Base-by-base conservation (phyloP, 306 rosid genomes). In the Alnus rubra region DNA sequence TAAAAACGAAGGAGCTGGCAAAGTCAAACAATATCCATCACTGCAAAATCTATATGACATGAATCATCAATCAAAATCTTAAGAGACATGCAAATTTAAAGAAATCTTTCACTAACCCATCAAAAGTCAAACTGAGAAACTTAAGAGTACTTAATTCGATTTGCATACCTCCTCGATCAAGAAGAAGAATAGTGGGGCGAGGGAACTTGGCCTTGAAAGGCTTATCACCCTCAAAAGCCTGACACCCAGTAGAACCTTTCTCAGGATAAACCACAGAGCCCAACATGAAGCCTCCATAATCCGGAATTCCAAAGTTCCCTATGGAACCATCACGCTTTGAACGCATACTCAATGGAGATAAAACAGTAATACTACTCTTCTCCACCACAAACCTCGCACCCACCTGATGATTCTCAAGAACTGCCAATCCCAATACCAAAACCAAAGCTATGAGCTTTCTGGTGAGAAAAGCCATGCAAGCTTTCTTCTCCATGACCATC, bases 281-380 rank as follows among this genome's bases (percentile, higher is more conserved):
- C 9, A 90, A 79, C 6, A 95, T 71, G 75, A 71, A 95, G 1
- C 97, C 99, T 55, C 99, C 99, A 71, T 95, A 95, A 63, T 92
- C 90, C 0, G 99, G 99, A 59, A 93, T 59, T n/a, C 99, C 99
- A 45, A 95, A 95, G 88, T 95, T 95, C 5, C 85, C 98, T 16
- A 91, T 87, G 0, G 99, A 90, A 9, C 94, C 98, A 30, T 91
- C 93, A 4, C 52, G 91, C 74, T 87, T 91, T 0, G 86, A 51
- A 64, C 83, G 67, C 30, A 89, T 13, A 8, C 71, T 71, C 18
- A 58, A 54, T 0, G 99, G 99, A n/a, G 89, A 89, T 0, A 95
- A 76, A 67, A 95, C 88, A 0, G 82, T 68, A 33, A 95, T 84
- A 81, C 91, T 88, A 74, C 83, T 91, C 71, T 89, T 93, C 90